Evolutionary conservation across 2,329 filamentous ascomycete species (phyloP).

Genomic region (Beauveria sp.): DNA sequence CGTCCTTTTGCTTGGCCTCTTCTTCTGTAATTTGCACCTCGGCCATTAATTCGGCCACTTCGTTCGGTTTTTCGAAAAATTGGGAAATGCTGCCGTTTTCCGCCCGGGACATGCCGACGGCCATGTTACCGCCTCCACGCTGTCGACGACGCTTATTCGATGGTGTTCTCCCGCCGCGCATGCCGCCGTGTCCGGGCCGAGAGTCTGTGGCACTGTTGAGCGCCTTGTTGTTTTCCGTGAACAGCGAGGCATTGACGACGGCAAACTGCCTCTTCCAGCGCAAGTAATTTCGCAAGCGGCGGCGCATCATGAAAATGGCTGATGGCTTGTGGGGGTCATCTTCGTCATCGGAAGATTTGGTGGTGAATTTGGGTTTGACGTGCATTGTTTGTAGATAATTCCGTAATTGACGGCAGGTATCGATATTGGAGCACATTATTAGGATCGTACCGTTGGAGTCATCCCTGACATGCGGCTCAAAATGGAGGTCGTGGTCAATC

Average conservation of each 20-base stretch:
- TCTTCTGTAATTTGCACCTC: conserved; percentile 75
- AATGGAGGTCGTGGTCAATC: conserved; percentile 83
- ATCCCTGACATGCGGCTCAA: conserved; percentile 68
- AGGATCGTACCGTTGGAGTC: conserved; percentile 88
- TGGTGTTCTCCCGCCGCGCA: conserved; percentile 54
- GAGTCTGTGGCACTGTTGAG: conserved; percentile 60
- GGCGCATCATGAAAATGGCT: conserved; percentile 81
- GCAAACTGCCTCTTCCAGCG: conserved; percentile 87
- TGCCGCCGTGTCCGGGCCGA: conserved; percentile 35
- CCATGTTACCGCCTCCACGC: conserved; percentile 64
- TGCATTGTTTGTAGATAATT: conserved; percentile 93
- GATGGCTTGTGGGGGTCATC: conserved; percentile 55
- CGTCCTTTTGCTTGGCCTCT: conserved; percentile 67
- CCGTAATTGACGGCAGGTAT: conserved; percentile 78
- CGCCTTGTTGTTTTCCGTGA: conserved; percentile 71
- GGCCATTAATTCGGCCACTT: conserved; percentile 75
- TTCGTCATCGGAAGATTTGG: conserved; percentile 29
- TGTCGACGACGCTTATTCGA: conserved; percentile 81
- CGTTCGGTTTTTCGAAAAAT: conserved; percentile 73
- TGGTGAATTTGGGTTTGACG: conserved; percentile 49
- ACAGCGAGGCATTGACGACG: conserved; percentile 71
- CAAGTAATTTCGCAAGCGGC: conserved; percentile 78
- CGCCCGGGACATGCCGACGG: conserved; percentile 51
- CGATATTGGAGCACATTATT: conserved; percentile 89
- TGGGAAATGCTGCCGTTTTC: conserved; percentile 68